Conservation (phyloP, 106 monocot species). For the Dioscorea dumetorum region DNA sequence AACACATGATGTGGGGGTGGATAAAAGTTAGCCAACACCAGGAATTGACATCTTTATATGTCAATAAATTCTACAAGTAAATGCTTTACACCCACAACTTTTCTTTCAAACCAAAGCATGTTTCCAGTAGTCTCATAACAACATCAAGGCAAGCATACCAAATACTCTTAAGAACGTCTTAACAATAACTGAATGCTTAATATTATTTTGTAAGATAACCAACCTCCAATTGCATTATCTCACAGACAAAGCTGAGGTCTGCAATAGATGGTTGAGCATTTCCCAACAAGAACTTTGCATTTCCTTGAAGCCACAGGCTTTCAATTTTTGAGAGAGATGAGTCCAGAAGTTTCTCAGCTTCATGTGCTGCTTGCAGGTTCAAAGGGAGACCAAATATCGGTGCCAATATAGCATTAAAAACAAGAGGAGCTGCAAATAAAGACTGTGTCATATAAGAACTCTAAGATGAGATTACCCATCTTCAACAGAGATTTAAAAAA, state of each 20-base stretch:
- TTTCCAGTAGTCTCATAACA: too few relatives aligned
- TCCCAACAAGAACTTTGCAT: conserved; percentile 70
- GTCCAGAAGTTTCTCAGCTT: conserved; percentile 51
- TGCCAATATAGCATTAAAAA: conserved; percentile 38
- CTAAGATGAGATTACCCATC: neutral
- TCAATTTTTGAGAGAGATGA: conserved; percentile 71
- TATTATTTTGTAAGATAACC: neutral
- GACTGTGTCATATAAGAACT: neutral
- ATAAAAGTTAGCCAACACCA: too few relatives aligned
- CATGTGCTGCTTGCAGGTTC: conserved; percentile 53
- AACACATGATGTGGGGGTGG: neutral
- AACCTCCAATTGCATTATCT: conserved; percentile 95
- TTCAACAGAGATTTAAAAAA: too few relatives aligned
- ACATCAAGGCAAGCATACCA: too few relatives aligned
- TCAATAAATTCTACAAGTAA: too few relatives aligned
- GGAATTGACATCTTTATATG: too few relatives aligned
- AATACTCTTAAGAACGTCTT: neutral
- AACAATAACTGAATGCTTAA: neutral
- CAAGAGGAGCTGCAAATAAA: conserved; percentile 43
- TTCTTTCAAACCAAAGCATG: too few relatives aligned
- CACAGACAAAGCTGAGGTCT: conserved; percentile 93
- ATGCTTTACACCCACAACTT: too few relatives aligned
- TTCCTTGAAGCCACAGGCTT: conserved; percentile 70
- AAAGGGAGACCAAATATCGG: conserved; percentile 62
- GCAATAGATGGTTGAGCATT: conserved; percentile 83